A percentile compares a stretch with the other conserved stretches of the same genome.
Conservation (phyloP, 192 early-diverging fungal genomes). For the Phycomyces nitens region DNA sequence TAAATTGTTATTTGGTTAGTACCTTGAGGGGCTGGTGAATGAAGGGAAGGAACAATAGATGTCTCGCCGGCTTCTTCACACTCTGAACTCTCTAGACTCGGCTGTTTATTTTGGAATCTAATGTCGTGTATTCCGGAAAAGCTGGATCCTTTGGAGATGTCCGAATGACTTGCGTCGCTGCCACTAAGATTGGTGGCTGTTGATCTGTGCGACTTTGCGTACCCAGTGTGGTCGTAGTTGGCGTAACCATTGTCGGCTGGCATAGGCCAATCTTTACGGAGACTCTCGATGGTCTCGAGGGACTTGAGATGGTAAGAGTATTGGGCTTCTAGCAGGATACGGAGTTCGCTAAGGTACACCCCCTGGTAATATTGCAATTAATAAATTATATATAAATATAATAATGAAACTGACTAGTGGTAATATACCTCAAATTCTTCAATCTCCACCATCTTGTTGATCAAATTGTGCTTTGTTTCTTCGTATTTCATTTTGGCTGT, state of each 20-base stretch:
- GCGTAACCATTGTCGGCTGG: not conserved
- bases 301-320: constrained; percentile 21
- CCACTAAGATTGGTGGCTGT: not conserved
- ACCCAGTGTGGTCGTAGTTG: not conserved
- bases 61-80: not conserved
- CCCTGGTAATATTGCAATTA: constrained; percentile 14
- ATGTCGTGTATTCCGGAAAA: not conserved
- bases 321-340: constrained; percentile 31
- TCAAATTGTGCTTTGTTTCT: constrained; percentile 76
- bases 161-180: not conserved
- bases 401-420: constrained; percentile 3
- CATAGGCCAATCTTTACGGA: constrained; percentile 11
- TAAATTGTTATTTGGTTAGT: too few relatives aligned
- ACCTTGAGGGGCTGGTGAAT: too few relatives aligned
- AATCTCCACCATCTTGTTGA: constrained; percentile 75
- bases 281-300: constrained; percentile 4
- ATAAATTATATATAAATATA: not conserved
- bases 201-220: not conserved
- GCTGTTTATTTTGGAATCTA: not conserved
- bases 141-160: not conserved
- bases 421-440: constrained; percentile 74
- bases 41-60: too few relatives aligned
- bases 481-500: constrained; percentile 91
- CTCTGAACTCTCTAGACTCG: not conserved
- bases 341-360: constrained; percentile 29